These are phyloP conservation scores for Mycosarcoma maydis DNA, from an alignment of 1,284 basidiomycete genomes.

Conservation along the genomic window DNA sequence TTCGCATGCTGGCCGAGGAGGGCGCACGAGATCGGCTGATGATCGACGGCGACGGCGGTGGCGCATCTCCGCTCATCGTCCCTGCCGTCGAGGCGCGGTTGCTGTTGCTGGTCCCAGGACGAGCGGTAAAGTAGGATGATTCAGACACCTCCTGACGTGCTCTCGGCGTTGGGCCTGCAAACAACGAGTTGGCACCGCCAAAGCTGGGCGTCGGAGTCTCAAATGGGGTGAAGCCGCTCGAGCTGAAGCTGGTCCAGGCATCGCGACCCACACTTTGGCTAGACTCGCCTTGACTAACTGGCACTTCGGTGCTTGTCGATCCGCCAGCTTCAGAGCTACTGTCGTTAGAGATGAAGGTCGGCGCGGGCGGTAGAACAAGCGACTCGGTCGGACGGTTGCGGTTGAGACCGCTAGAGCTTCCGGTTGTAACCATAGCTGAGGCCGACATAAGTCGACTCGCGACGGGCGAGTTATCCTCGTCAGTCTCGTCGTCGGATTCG, in stretches of 20 bases:
- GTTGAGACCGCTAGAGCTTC: constrained; percentile 41
- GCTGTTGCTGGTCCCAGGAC: constrained; percentile 35
- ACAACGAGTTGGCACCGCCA: constrained; percentile 4
- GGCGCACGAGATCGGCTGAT: constrained; percentile 60
- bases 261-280: constrained; percentile 30
- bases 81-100: constrained; percentile 13
- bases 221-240: constrained; percentile 47
- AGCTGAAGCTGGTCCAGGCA: constrained; percentile 54
- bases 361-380: constrained; percentile 49
- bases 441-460: constrained; percentile 26
- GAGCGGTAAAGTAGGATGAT: constrained; percentile 55
- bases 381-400: constrained; percentile 40
- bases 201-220: constrained; percentile 47
- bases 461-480: constrained; percentile 33
- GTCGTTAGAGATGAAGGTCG: constrained; percentile 35
- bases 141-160: constrained; percentile 51
- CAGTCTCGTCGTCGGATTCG: constrained; percentile 49
- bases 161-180: constrained; percentile 31
- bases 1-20: constrained; percentile 50
- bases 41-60: constrained; percentile 62
- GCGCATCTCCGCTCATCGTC: constrained; percentile 37
- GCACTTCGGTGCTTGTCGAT: neutral
- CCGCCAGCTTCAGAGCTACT: constrained; percentile 2
- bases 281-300: neutral
- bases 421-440: constrained; percentile 18